Evolutionary conservation across 495 filamentous ascomycete species (phyloP).

Genomic region (Sabuloglossum arenarium): DNA sequence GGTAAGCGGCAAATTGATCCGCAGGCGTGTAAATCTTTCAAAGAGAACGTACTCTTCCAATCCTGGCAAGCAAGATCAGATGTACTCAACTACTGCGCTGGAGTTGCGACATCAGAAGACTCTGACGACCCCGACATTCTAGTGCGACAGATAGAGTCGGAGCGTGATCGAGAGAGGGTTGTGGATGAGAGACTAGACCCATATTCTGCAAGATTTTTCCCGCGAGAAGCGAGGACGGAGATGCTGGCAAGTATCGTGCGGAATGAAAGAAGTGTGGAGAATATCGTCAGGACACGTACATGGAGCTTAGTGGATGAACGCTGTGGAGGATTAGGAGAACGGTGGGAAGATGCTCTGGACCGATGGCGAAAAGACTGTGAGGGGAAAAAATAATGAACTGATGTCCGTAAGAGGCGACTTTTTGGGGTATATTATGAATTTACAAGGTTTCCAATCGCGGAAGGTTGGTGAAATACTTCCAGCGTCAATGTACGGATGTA

Average conservation of each 20-base stretch:
- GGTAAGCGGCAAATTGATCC: slow-evolving; percentile 30
- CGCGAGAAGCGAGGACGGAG: slow-evolving; percentile 67
- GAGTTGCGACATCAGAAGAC: slow-evolving; percentile 72
- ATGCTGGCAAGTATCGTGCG: slow-evolving; percentile 54
- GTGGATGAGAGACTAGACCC: slow-evolving; percentile 85
- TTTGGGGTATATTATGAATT: not conserved
- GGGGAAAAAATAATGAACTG: not conserved
- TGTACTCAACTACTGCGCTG: slow-evolving; percentile 73
- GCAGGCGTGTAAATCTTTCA: slow-evolving; percentile 45
- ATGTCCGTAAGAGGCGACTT: not conserved
- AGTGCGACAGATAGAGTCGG: slow-evolving; percentile 46
- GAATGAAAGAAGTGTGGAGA: slow-evolving; percentile 71
- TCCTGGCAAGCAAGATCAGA: slow-evolving; percentile 76
- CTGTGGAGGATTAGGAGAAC: slow-evolving; percentile 36
- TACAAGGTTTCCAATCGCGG: not conserved
- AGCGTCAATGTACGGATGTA: not conserved
- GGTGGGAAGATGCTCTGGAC: slow-evolving; percentile 44
- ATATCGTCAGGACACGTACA: slow-evolving; percentile 61
- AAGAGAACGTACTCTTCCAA: slow-evolving; percentile 60
- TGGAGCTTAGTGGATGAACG: slow-evolving; percentile 68
- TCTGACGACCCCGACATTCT: slow-evolving; percentile 69
- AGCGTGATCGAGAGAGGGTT: slow-evolving; percentile 47
- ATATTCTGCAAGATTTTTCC: slow-evolving; percentile 71
- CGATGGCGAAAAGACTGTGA: slow-evolving; percentile 20
- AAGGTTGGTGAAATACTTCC: not conserved